These are phyloP conservation scores for Zopfochytrium polystomum DNA, from an alignment of 371 early-diverging fungal species.

Conservation along the genomic window DNA sequence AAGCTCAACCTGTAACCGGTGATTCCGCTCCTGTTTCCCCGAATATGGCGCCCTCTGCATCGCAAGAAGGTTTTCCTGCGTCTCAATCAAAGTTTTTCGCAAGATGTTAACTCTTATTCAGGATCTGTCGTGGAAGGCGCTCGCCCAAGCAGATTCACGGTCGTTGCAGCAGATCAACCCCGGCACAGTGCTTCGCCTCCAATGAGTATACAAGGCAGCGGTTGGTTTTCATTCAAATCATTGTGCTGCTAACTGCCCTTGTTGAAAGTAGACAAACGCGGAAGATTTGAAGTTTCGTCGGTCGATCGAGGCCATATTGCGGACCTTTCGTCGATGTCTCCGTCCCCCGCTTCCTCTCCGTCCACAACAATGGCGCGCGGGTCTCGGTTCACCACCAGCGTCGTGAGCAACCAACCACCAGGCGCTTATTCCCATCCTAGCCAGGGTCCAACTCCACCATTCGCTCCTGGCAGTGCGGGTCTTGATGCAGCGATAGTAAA, in stretches of 20 bases:
- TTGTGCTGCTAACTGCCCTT: neutral
- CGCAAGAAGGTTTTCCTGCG: neutral
- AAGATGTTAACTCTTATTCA: no score
- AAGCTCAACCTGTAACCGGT: neutral
- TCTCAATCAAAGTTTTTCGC: no score
- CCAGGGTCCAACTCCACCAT: neutral
- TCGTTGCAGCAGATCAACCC: neutral
- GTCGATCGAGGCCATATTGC: neutral
- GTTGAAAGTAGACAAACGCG: slow-evolving; percentile 16
- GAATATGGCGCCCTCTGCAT: neutral
- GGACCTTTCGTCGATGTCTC: neutral
- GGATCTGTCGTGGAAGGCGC: no score
- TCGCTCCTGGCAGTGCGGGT: neutral
- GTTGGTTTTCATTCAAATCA: neutral
- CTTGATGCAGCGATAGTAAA: slow-evolving; percentile 1
- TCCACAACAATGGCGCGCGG: slow-evolving; percentile 7
- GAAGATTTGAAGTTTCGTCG: slow-evolving; percentile 22
- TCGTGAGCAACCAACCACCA: neutral
- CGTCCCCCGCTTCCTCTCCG: slow-evolving; percentile 3
- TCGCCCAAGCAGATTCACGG: neutral
- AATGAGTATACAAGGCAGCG: neutral
- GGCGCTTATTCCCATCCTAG: neutral
- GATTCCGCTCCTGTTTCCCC: neutral
- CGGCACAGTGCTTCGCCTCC: neutral
- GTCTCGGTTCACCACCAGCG: slow-evolving; percentile 6